Evolutionary conservation across 2,329 filamentous ascomycete genomes (phyloP), one percentile per base, ranked within the genome.

Genomic region (Pestalotiopsis sp.): DNA sequence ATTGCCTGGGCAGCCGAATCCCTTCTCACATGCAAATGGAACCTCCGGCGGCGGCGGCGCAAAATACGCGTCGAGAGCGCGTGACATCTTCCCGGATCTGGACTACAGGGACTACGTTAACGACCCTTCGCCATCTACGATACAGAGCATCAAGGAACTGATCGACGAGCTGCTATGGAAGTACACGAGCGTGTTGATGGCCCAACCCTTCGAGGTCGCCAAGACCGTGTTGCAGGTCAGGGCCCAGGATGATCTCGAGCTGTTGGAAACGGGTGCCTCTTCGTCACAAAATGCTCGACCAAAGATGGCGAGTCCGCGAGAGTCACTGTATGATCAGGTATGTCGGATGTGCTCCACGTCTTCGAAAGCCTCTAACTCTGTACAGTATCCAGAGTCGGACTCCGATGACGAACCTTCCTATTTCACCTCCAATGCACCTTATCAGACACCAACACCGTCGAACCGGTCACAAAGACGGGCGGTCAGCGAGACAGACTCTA

Each of bases 121-220:
- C 55, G 93, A 97, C 68, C 84, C 88, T 24, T 93, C 92, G 35
- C 92, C 92, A 0, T 93, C 92, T 0, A 86, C 90, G 35, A 85
- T 94, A 11, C 91, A 93, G 73, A 92, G 92, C 71, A 84, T 91
- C 57, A 93, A 92, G 77, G 90, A 91, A 70, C 82, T 97, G 69
- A 77, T 97, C 61, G 94, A 98, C 77, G 91, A 94, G 78, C 88
- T 96, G 71, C 78, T 97, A 79, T 97, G 94, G 90, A 95, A 96
- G 77, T 99, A 99, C 81, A 92, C 91, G 14, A 94, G 91, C 68
- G 91, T 97, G 26, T 80, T 98, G 75, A 90, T 97, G 77, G 92
- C 94, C 66, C 96, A 99, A 81, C 96, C 96, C 14, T 98, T 99
- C 79, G 96, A 98, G 83, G 94, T 98, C 68, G 94, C 95, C 76